Evolutionary conservation across 305 asterid species (phyloP).

Genomic region (Fraxinus floribunda): DNA sequence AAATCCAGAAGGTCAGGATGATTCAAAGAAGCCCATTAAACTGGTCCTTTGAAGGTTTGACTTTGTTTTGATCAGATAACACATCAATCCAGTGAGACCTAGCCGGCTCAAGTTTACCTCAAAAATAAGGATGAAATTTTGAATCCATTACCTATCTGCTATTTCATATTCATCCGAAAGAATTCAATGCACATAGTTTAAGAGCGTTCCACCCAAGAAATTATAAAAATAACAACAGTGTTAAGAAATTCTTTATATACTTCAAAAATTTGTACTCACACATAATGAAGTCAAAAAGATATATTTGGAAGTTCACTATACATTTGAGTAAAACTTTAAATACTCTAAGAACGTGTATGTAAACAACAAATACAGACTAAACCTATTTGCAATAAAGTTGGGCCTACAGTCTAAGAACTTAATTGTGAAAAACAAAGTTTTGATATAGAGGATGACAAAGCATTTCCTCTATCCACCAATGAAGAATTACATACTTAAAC

Average conservation of each 20-base stretch:
- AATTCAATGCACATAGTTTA: not conserved
- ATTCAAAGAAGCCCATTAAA: not conserved
- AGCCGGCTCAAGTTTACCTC: not conserved
- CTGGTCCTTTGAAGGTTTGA: not conserved
- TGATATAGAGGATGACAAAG: constrained; percentile 11
- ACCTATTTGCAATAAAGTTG: not conserved
- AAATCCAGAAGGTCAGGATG: not conserved
- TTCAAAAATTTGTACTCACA: not conserved
- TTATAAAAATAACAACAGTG: not conserved
- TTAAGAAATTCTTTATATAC: not conserved
- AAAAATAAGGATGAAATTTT: constrained; percentile 2
- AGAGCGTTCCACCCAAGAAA: not conserved
- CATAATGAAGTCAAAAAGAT: not conserved
- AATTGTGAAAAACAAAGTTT: not conserved
- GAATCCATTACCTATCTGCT: not conserved
- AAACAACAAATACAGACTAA: not conserved
- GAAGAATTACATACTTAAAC: not conserved
- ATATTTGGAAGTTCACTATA: not conserved
- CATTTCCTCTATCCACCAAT: not conserved
- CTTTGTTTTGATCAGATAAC: constrained; percentile 6
- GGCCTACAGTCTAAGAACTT: not conserved
- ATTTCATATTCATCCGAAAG: not conserved
- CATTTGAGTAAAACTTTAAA: not conserved
- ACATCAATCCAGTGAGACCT: not conserved
- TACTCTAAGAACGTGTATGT: not conserved